These are phyloP conservation scores for Xylariomycetidae sp. DNA, from an alignment of 2,329 filamentous ascomycete species.

Conservation along the genomic window DNA sequence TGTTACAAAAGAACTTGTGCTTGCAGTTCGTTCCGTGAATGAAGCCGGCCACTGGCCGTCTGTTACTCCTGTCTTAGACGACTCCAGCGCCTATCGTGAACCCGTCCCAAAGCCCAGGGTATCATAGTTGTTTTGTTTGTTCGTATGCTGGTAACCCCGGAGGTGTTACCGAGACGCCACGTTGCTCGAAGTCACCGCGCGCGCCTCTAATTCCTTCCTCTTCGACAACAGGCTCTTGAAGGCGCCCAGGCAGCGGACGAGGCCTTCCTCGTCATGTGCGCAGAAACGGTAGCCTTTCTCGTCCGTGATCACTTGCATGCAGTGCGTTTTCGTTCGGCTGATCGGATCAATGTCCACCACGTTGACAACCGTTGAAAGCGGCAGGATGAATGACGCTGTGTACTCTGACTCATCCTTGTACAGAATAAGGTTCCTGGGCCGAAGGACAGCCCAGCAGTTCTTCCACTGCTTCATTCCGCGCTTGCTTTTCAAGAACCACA, in stretches of 20 bases:
- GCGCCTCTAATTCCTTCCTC: slow-evolving; percentile 56
- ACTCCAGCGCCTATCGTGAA: no score
- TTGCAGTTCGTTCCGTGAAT: no score
- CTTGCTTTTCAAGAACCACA: slow-evolving; percentile 78
- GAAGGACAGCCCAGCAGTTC: slow-evolving; percentile 85
- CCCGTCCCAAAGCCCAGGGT: no score
- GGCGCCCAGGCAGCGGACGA: slow-evolving; percentile 81
- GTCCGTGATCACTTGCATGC: slow-evolving; percentile 89
- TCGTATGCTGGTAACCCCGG: background rate
- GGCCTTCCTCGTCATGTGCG: slow-evolving; percentile 70
- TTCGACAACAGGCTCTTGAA: slow-evolving; percentile 81
- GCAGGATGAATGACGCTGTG: slow-evolving; percentile 73
- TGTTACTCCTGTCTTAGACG: no score
- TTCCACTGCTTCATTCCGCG: slow-evolving; percentile 89
- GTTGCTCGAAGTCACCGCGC: slow-evolving; percentile 31
- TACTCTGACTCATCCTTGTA: slow-evolving; percentile 96
- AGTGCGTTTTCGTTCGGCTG: slow-evolving; percentile 76
- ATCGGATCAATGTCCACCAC: slow-evolving; percentile 89
- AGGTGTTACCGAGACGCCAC: slow-evolving; percentile 5
- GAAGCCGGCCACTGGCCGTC: no score
- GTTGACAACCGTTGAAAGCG: slow-evolving; percentile 73
- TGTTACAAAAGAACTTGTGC: no score
- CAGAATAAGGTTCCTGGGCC: slow-evolving; percentile 75
- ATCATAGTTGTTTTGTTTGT: slow-evolving; percentile 1
- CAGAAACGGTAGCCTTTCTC: slow-evolving; percentile 79